Percentiles rank a stretch among this genome's conserved stretches.
Evolutionary conservation across 495 filamentous ascomycete species (phyloP).

Genomic region (Aspergillus indologenus): DNA sequence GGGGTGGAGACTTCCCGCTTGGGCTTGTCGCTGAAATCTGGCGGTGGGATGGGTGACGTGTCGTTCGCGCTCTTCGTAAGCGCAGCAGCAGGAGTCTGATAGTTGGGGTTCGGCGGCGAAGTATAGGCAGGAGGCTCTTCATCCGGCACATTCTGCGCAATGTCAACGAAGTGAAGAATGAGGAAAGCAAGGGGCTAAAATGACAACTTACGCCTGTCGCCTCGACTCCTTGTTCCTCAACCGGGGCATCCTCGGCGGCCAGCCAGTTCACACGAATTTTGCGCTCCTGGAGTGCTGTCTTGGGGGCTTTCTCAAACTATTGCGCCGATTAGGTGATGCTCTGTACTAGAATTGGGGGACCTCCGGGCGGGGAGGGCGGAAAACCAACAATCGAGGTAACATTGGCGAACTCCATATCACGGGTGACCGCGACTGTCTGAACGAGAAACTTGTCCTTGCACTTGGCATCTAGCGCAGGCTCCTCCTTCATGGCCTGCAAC

Average conservation of each 20-base stretch:
- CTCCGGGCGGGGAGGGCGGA: not conserved
- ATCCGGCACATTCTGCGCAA: constrained; percentile 27
- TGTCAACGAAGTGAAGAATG: not conserved
- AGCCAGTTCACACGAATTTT: constrained; percentile 94
- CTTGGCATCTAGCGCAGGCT: constrained; percentile 78
- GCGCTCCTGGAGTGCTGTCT: constrained; percentile 77
- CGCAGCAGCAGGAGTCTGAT: constrained; percentile 48
- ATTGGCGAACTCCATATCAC: constrained; percentile 77
- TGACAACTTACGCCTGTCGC: constrained; percentile 46
- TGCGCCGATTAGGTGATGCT: constrained; percentile 18
- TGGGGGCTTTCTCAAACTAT: constrained; percentile 70
- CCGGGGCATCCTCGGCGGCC: constrained; percentile 47
- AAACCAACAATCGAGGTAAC: constrained; percentile 72
- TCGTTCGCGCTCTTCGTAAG: constrained; percentile 28
- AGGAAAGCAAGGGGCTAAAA: constrained; percentile 1
- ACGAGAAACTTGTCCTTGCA: constrained; percentile 99
- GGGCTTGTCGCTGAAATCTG: constrained; percentile 43
- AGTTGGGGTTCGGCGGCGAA: constrained; percentile 53
- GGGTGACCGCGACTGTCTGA: constrained; percentile 82
- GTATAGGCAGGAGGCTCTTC: constrained; percentile 55
- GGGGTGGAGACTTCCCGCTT: constrained; percentile 38
- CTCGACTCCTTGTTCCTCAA: constrained; percentile 39
- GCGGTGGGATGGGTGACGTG: constrained; percentile 37
- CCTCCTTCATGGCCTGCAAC: constrained; percentile 95
- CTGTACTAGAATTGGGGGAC: not conserved